Conservation (phyloP, 2,329 filamentous ascomycete species). For the Chlorencoelia australis region DNA sequence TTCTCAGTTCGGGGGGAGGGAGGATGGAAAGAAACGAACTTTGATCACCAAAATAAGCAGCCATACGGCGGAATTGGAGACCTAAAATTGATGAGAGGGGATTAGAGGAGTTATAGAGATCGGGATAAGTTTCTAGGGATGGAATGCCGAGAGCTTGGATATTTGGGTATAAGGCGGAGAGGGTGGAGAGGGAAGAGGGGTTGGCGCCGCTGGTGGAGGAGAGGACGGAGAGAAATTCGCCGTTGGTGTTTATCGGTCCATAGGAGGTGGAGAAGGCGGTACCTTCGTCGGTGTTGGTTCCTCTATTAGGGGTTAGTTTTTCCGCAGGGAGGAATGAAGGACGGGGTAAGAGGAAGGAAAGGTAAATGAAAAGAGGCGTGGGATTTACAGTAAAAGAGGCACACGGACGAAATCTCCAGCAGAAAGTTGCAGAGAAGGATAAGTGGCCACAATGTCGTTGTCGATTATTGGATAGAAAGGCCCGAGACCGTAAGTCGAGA, state of each 20-base stretch:
- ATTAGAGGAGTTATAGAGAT: conserved; percentile 14
- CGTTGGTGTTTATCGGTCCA: conserved; percentile 21
- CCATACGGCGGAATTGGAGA: conserved; percentile 12
- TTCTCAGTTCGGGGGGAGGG: no score
- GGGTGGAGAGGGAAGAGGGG: background rate
- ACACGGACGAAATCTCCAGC: conserved; percentile 29
- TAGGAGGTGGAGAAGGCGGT: conserved; percentile 30
- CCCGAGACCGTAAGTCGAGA: conserved; percentile 28
- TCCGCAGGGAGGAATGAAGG: no score
- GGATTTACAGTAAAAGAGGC: conserved; percentile 39
- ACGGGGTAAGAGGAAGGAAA: no score
- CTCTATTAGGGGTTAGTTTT: no score
- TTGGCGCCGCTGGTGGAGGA: background rate
- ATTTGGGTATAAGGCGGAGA: conserved; percentile 37
- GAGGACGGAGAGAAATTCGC: conserved; percentile 9
- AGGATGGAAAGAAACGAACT: no score
- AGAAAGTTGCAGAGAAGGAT: conserved; percentile 42
- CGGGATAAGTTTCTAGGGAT: conserved; percentile 13
- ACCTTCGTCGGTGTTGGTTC: conserved; percentile 29
- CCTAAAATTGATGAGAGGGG: conserved; percentile 27
- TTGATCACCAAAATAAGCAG: conserved; percentile 13
- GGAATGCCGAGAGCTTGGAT: conserved; percentile 39
- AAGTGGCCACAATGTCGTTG: conserved; percentile 33
- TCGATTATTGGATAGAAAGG: conserved; percentile 28
- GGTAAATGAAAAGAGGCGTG: no score